Evolutionary conservation across 768 basidiomycete species (phyloP).

Genomic region (Mycena kentingensis): DNA sequence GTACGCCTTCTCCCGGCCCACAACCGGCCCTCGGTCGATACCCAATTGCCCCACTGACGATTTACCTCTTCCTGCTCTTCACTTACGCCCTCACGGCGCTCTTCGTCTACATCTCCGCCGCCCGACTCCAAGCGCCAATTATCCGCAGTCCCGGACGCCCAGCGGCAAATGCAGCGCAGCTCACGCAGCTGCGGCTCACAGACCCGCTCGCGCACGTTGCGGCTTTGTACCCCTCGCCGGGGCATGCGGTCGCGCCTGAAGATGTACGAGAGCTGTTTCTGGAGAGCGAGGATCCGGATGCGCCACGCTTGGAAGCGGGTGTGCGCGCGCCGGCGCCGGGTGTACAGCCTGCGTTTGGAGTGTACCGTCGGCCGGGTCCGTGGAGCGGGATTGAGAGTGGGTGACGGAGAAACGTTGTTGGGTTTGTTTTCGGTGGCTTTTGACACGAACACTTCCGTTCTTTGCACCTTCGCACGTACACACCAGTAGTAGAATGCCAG

Average conservation of each 20-base stretch:
- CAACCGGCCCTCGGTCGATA: conserved; percentile 12
- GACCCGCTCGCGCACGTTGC: conserved; percentile 20
- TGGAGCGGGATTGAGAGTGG: not conserved
- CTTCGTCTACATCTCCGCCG: conserved; percentile 15
- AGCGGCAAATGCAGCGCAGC: conserved; percentile 11
- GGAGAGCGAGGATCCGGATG: conserved; percentile 8
- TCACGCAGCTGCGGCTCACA: conserved; percentile 19
- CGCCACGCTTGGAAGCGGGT: conserved; percentile 12
- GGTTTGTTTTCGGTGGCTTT: not conserved
- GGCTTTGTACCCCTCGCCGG: conserved; percentile 14
- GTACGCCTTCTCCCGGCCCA: not conserved
- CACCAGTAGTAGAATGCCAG: no score
- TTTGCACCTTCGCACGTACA: no score
- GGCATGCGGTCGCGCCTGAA: conserved; percentile 3
- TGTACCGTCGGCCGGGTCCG: not conserved
- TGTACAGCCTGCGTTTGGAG: not conserved
- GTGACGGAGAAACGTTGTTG: no score
- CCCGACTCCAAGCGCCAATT: conserved; percentile 12
- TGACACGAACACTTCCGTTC: not conserved
- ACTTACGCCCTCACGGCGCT: conserved; percentile 15
- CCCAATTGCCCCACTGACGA: conserved; percentile 14
- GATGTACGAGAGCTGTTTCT: conserved; percentile 18
- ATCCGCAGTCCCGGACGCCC: conserved; percentile 3
- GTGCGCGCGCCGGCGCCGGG: not conserved
- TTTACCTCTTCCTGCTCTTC: conserved; percentile 19